Evolutionary conservation across 148 eudicot genomes (phyloP).

Genomic region (Silene uniflora): DNA sequence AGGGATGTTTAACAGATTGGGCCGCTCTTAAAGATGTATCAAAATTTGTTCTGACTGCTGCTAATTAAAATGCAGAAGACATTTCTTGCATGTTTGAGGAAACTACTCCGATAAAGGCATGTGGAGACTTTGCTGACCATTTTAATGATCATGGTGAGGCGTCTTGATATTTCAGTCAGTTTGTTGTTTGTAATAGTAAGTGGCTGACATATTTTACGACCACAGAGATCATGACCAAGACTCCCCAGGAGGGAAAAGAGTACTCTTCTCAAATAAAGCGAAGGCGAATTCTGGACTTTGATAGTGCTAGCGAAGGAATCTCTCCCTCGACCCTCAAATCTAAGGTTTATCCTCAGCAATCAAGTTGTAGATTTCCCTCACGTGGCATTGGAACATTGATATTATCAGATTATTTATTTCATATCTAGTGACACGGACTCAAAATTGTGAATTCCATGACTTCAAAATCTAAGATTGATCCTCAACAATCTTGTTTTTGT

Average conservation of each 20-base stretch:
- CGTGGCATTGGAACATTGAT: neutral
- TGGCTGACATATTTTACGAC: constrained; percentile 1
- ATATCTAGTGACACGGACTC: neutral
- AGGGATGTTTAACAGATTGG: neutral
- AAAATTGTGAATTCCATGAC: neutral
- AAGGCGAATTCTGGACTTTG: constrained; percentile 70
- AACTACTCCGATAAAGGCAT: constrained; percentile 74
- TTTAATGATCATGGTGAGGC: constrained; percentile 34
- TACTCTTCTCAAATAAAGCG: constrained; percentile 65
- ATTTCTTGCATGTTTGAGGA: constrained; percentile 52
- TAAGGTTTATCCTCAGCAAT: constrained; percentile 41
- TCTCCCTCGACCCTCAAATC: constrained; percentile 57
- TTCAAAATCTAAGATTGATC: neutral
- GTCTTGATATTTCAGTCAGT: neutral
- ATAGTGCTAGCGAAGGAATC: constrained; percentile 43
- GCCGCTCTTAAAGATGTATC: constrained; percentile 27
- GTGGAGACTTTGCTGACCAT: constrained; percentile 57
- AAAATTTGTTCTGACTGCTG: constrained; percentile 45
- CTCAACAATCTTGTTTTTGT: neutral
- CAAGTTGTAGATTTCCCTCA: neutral
- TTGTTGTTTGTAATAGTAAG: constrained; percentile 7
- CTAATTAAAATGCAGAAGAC: constrained; percentile 43
- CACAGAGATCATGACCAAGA: constrained; percentile 53
- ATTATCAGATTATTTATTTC: neutral
- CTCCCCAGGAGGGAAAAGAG: constrained; percentile 35